These are phyloP conservation scores for Leccinum subtestaceum DNA, from an alignment of 768 basidiomycete species.

Conservation along the genomic window DNA sequence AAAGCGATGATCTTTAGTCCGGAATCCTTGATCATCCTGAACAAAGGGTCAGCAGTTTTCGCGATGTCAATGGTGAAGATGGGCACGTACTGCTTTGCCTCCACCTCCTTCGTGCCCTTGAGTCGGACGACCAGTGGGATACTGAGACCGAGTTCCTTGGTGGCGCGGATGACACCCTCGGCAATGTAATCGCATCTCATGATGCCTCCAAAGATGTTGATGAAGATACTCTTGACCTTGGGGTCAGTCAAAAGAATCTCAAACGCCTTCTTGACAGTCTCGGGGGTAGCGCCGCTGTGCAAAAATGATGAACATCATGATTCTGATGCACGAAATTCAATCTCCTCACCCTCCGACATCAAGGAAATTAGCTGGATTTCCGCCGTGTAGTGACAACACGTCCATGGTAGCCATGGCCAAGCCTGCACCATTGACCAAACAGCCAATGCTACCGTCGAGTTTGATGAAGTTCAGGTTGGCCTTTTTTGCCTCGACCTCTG, in stretches of 20 bases:
- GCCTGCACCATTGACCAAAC: conserved; percentile 97
- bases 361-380: conserved; percentile 96
- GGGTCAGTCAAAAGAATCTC: conserved; percentile 88
- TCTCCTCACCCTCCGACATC: conserved; percentile 85
- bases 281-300: conserved; percentile 90
- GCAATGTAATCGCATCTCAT: conserved; percentile 99
- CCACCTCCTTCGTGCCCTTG: conserved; percentile 94
- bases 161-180: conserved; percentile 97
- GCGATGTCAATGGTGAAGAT: background rate
- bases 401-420: conserved; percentile 99
- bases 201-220: conserved; percentile 97
- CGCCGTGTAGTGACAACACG: conserved; percentile 93
- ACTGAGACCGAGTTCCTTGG: conserved; percentile 80
- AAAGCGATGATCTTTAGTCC: conserved; percentile 92
- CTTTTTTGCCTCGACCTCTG: conserved; percentile 97
- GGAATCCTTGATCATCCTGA: conserved; percentile 88
- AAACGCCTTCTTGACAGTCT: conserved; percentile 99
- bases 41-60: conserved; percentile 5
- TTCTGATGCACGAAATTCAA: conserved; percentile 13
- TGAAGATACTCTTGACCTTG: conserved; percentile 97
- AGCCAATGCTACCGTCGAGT: conserved; percentile 95
- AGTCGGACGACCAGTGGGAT: conserved; percentile 92
- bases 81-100: conserved; percentile 83
- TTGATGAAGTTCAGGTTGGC: conserved; percentile 98
- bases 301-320: conserved; percentile 1